These are phyloP conservation scores for Silene vulgaris DNA, from an alignment of 179 eudicot genomes.

Conservation along the genomic window DNA sequence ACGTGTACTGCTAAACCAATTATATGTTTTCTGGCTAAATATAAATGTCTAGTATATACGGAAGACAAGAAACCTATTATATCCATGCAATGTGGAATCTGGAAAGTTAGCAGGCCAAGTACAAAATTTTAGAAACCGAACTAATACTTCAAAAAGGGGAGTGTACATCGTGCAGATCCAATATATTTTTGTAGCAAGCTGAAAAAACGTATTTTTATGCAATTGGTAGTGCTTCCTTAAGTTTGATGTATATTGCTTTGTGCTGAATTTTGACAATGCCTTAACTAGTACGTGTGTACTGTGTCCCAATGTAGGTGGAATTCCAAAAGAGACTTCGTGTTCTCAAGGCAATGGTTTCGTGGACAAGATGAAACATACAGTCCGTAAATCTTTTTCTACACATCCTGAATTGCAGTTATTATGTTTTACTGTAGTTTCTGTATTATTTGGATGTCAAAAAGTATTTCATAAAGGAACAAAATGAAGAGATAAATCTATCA, in stretches of 20 bases:
- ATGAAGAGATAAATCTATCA: too few species aligned
- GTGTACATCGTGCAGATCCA: neutral
- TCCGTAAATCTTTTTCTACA: constrained; percentile 35
- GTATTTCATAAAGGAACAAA: neutral
- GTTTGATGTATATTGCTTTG: neutral
- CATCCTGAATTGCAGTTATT: constrained; percentile 2
- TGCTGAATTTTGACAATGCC: neutral
- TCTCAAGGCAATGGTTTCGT: constrained; percentile 92
- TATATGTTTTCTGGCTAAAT: neutral
- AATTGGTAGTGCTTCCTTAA: constrained; percentile 9
- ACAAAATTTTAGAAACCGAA: neutral
- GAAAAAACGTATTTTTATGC: constrained; percentile 5
- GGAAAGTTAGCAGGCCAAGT: neutral
- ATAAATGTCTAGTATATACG: neutral
- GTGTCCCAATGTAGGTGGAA: constrained; percentile 57
- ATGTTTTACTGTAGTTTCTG: constrained; percentile 10
- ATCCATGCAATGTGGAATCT: neutral
- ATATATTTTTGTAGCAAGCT: constrained; percentile 11
- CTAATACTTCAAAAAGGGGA: neutral
- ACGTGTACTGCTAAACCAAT: neutral
- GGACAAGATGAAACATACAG: constrained; percentile 96
- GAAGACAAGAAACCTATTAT: neutral
- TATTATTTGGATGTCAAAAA: neutral
- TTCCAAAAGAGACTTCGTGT: constrained; percentile 79
- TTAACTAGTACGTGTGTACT: constrained; percentile 17